A percentile compares a stretch with the other conserved stretches of the same genome.
These are phyloP conservation scores for Lachnellula hyalina DNA, from an alignment of 2,329 filamentous ascomycete species.

Conservation along the genomic window DNA sequence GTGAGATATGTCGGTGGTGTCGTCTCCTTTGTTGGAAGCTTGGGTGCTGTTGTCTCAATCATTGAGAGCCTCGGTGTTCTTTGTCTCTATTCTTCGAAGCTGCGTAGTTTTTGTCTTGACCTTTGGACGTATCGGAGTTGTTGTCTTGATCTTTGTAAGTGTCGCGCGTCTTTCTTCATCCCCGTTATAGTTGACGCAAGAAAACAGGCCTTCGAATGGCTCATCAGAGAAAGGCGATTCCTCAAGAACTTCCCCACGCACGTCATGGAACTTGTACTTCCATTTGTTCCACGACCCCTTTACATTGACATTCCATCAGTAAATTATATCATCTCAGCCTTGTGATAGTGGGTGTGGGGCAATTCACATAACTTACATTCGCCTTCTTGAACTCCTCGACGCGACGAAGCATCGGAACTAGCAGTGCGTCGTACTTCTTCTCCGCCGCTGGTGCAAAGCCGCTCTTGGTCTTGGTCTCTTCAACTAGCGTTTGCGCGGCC, in stretches of 20 bases:
- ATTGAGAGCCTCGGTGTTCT: too few species aligned
- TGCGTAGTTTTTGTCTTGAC: neutral
- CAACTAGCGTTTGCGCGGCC: neutral
- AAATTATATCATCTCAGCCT: neutral
- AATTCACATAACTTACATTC: neutral
- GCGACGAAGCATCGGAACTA: neutral
- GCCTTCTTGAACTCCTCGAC: neutral
- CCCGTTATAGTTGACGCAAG: neutral
- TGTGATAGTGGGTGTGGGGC: neutral
- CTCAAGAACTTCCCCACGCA: neutral
- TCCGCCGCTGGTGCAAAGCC: neutral
- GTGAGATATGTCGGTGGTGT: too few species aligned
- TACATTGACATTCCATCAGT: neutral
- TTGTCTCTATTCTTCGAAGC: too few species aligned
- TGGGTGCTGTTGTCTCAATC: too few species aligned
- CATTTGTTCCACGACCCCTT: neutral
- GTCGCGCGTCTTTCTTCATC: neutral
- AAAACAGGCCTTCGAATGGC: neutral
- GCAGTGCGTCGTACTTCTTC: neutral
- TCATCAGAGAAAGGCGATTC: neutral
- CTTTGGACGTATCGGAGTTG: neutral
- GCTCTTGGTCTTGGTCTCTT: neutral
- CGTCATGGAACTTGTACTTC: neutral
- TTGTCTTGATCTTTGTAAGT: neutral
- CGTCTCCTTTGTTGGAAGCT: too few species aligned